These are phyloP conservation scores for Dunaliella primolecta DNA, from an alignment of 139 green algal genomes.

Conservation along the genomic window DNA sequence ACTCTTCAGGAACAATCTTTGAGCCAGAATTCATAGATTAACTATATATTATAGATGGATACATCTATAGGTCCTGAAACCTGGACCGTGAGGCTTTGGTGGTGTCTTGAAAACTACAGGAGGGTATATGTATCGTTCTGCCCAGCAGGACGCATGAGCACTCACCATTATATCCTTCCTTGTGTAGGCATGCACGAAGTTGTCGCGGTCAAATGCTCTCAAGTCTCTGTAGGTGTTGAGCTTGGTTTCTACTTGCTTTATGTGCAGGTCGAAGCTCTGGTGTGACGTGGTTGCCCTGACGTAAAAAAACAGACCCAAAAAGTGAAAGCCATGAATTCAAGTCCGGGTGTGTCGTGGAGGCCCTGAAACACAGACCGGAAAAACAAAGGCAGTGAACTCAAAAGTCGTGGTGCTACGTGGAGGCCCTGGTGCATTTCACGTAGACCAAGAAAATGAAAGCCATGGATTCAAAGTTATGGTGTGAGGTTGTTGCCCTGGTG, in stretches of 20 bases:
- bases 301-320: background rate
- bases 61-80: too few species aligned
- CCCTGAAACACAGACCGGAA: background rate
- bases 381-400: background rate
- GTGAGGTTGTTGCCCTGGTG: background rate
- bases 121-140: too few species aligned
- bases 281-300: background rate
- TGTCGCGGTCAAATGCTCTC: background rate
- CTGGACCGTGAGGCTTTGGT: too few species aligned
- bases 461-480: background rate
- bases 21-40: too few species aligned
- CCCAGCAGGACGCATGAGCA: too few species aligned
- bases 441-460: background rate
- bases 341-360: background rate
- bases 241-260: background rate
- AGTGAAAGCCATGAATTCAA: background rate
- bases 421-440: background rate
- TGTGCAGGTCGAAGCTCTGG: background rate
- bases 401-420: background rate
- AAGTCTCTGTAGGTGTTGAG: background rate
- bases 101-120: too few species aligned
- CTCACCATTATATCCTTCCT: background rate
- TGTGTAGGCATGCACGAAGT: background rate
- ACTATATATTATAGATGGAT: too few species aligned
- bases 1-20: too few species aligned